A percentile compares a stretch with the other conserved stretches of the same genome.
These are phyloP conservation scores for Ceratobasidium sp. DNA, from an alignment of 1,284 basidiomycete species.

Conservation along the genomic window DNA sequence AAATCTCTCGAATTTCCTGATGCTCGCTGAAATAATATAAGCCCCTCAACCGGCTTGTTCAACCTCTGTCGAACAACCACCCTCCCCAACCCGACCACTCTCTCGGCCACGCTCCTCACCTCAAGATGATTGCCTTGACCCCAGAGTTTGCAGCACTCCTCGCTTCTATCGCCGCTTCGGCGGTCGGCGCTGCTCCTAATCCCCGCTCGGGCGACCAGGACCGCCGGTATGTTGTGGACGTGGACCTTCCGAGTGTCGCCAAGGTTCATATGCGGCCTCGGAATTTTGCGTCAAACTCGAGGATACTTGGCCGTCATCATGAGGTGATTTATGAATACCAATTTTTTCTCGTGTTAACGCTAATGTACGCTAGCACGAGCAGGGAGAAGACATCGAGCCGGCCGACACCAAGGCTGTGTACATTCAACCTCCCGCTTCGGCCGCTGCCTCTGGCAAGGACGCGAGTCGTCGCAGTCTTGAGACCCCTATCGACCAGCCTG, in stretches of 20 bases:
- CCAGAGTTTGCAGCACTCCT: conserved; percentile 37
- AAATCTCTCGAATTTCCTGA: no score
- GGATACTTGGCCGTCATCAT: background rate
- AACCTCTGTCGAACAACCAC: conserved; percentile 12
- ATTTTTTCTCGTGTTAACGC: background rate
- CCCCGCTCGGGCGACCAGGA: background rate
- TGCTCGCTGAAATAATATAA: no score
- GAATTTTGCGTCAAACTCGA: background rate
- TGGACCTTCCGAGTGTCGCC: background rate
- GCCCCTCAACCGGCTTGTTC: no score
- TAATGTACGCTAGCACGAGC: background rate
- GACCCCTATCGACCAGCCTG: background rate
- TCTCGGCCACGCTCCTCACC: background rate
- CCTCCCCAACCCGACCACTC: conserved; percentile 1
- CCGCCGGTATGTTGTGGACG: conserved; percentile 17
- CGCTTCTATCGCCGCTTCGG: conserved; percentile 13
- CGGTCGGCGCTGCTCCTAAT: conserved; percentile 10
- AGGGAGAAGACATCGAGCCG: background rate
- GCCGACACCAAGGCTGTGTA: conserved; percentile 19
- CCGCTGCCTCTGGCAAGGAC: background rate
- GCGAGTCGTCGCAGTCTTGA: no score
- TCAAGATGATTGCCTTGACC: conserved; percentile 28
- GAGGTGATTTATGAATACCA: background rate
- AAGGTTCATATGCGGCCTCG: conserved; percentile 12
- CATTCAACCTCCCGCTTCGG: conserved; percentile 8